Evolutionary conservation across 306 rosid species (phyloP).

Genomic region (Malus fusca): DNA sequence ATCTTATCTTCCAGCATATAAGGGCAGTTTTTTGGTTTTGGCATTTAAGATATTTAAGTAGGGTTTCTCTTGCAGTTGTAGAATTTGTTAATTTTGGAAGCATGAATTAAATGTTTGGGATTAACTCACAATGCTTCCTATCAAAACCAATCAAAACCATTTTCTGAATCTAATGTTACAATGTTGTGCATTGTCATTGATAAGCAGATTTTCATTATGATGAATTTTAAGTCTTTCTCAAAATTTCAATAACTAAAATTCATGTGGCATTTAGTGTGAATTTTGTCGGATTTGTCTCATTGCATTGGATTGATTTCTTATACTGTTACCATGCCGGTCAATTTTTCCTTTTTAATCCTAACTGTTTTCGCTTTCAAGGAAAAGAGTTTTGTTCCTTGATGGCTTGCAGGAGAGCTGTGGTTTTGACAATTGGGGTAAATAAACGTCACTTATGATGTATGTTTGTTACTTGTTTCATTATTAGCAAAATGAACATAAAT

Average conservation of each 20-base stretch:
- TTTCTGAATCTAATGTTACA: background rate
- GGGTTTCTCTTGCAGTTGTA: constrained; percentile 5
- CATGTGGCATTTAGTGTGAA: background rate
- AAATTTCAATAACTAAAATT: background rate
- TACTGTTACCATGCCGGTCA: too few species aligned
- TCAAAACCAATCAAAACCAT: background rate
- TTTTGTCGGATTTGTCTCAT: background rate
- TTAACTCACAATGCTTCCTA: background rate
- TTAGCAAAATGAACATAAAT: background rate
- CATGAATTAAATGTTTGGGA: constrained; percentile 21
- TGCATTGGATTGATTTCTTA: background rate
- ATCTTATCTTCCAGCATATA: too few species aligned
- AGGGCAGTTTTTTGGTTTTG: too few species aligned
- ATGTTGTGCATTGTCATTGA: background rate
- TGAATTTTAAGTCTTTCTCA: background rate
- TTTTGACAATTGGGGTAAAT: background rate
- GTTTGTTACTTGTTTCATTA: background rate
- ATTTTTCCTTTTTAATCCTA: background rate
- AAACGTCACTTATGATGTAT: background rate
- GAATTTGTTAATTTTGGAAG: constrained; percentile 20
- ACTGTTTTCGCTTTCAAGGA: background rate
- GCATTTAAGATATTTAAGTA: too few species aligned
- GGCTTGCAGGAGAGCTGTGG: background rate
- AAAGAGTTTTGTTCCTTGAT: background rate
- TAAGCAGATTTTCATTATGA: background rate